phyloP scores from a whole-genome alignment of 2,329 filamentous ascomycete species.

The Leptographium flavum region DNA sequence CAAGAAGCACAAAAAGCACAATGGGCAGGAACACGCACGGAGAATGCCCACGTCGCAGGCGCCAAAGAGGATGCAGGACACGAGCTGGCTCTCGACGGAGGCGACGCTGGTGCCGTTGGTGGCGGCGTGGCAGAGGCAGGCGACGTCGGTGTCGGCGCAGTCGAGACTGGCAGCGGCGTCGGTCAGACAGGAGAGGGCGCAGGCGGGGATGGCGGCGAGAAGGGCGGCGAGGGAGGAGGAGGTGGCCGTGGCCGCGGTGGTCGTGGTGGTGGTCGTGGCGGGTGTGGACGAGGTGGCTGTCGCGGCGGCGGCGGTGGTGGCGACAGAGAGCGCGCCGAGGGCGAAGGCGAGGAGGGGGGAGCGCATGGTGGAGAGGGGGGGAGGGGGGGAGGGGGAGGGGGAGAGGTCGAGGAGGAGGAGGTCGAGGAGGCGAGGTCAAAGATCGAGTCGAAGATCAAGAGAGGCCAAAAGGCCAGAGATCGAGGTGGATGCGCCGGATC shows the following conservation, averaged over 20 bases:
- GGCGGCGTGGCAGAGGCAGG: slow-evolving; percentile 13
- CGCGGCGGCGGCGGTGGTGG: background rate
- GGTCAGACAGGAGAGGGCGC: slow-evolving; percentile 14
- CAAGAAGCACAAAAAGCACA: background rate
- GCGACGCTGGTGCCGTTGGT: slow-evolving; percentile 3
- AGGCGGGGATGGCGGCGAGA: slow-evolving; percentile 13
- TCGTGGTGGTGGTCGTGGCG: background rate
- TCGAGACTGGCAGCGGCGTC: slow-evolving; percentile 8
- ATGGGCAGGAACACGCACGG: background rate
- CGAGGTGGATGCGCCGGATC: too few relatives aligned
- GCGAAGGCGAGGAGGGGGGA: background rate
- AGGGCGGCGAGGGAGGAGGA: slow-evolving; percentile 10
- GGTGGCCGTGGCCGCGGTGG: slow-evolving; percentile 2
- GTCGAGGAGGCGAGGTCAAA: too few relatives aligned
- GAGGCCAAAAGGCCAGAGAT: too few relatives aligned
- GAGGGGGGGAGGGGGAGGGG: background rate
- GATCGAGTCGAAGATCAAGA: too few relatives aligned
- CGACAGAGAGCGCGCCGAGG: background rate
- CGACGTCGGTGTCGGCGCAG: slow-evolving; percentile 13
- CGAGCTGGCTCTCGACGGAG: slow-evolving; percentile 5
- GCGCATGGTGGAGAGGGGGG: background rate
- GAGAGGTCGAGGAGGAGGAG: background rate
- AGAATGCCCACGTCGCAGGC: slow-evolving; percentile 3
- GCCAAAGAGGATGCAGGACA: slow-evolving; percentile 10
- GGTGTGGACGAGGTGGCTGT: background rate